These are phyloP conservation scores for Hypomontagnella submonticulosa DNA, from an alignment of 495 filamentous ascomycete genomes.

Conservation along the genomic window DNA sequence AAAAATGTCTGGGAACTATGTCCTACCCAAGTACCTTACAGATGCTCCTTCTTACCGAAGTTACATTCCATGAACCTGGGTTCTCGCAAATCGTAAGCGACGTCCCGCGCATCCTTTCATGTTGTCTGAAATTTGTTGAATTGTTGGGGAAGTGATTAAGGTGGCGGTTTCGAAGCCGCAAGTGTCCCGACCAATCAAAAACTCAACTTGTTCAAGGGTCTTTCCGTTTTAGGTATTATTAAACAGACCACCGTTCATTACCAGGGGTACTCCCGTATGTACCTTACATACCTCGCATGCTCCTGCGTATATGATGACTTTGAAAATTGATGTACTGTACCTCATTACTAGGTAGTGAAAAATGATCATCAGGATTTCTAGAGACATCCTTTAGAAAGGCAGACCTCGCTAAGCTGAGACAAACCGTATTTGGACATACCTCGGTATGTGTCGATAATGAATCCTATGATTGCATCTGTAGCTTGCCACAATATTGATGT, in stretches of 20 bases:
- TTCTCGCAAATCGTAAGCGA: constrained; percentile 13
- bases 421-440: too few relatives aligned
- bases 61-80: constrained; percentile 8
- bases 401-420: too few relatives aligned
- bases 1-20: constrained; percentile 10
- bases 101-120: constrained; percentile 26
- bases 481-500: too few relatives aligned
- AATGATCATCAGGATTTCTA: too few relatives aligned
- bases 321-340: too few relatives aligned
- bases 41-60: constrained; percentile 5
- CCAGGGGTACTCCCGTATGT: too few relatives aligned
- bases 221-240: constrained; percentile 43
- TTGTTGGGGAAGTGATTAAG: constrained; percentile 48
- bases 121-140: constrained; percentile 50
- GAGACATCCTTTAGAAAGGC: too few relatives aligned
- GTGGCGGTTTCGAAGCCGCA: constrained; percentile 42
- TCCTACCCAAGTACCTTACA: constrained; percentile 27
- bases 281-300: too few relatives aligned
- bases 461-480: too few relatives aligned
- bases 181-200: constrained; percentile 39
- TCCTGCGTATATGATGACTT: too few relatives aligned
- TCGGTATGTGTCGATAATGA: too few relatives aligned
- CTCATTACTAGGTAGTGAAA: too few relatives aligned
- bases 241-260: constrained; percentile 23
- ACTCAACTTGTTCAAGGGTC: constrained; percentile 18